phyloP scores from a whole-genome alignment of 169 alveolate genomes.

The Plasmodium fragile region DNA sequence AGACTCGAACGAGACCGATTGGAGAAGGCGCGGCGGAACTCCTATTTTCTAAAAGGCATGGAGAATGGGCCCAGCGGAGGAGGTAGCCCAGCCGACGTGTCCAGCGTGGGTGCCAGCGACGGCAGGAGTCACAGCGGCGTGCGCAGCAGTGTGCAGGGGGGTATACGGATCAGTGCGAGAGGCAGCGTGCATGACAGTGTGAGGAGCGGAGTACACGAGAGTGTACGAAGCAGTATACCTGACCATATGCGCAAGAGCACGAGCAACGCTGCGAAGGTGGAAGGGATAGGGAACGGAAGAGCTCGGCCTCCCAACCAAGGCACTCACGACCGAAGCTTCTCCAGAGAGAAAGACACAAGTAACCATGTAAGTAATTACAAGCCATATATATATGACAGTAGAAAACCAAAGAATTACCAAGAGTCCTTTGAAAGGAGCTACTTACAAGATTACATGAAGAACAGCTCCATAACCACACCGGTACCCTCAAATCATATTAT shows the following conservation, averaged over 20 bases:
- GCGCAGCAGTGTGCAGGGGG: not conserved
- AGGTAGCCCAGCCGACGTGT: not conserved
- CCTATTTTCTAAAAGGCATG: not conserved
- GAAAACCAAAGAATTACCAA: constrained; percentile 9
- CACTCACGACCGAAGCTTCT: constrained; percentile 3
- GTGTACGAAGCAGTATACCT: not conserved
- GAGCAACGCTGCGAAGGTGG: not conserved
- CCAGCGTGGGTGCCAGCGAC: not conserved
- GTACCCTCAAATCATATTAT: constrained; percentile 6
- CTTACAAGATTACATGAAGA: constrained; percentile 21
- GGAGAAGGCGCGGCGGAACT: not conserved
- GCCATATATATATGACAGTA: constrained; percentile 20
- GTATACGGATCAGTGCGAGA: not conserved
- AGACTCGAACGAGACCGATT: not conserved
- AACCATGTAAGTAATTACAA: constrained; percentile 21
- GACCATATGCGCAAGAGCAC: not conserved
- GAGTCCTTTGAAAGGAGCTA: constrained; percentile 12
- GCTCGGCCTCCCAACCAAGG: constrained; percentile 5
- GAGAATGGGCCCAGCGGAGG: not conserved
- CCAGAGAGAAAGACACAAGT: constrained; percentile 50
- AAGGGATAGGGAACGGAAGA: constrained; percentile 1
- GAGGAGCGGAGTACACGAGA: not conserved
- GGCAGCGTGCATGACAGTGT: not conserved
- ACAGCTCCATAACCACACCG: constrained; percentile 11
- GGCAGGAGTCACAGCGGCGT: constrained; percentile 7